phyloP scores from a whole-genome alignment of 768 basidiomycete species.

The Mycena capillaripes region DNA sequence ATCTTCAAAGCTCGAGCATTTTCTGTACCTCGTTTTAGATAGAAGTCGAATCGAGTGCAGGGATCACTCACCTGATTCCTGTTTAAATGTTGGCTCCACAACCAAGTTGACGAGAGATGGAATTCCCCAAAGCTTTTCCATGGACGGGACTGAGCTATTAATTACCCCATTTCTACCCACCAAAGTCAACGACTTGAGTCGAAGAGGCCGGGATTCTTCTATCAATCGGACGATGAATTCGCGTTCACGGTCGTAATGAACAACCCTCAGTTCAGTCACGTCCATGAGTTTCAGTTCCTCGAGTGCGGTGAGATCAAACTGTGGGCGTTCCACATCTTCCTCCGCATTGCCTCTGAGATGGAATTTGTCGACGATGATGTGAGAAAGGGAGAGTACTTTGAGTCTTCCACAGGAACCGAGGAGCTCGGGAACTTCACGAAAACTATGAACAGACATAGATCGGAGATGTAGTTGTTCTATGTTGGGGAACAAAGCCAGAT shows the following conservation, averaged over 20 bases:
- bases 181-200: constrained; percentile 5
- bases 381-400: neutral
- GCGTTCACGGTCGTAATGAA: too few relatives aligned
- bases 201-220: neutral
- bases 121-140: too few relatives aligned
- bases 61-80: neutral
- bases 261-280: too few relatives aligned
- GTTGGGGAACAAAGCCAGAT: constrained; percentile 20
- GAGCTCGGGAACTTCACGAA: neutral
- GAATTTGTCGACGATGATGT: neutral
- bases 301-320: neutral
- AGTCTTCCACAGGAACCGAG: constrained; percentile 2
- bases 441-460: neutral
- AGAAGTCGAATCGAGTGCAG: too few relatives aligned
- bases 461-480: neutral
- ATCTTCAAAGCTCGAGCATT: neutral
- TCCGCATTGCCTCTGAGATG: neutral
- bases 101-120: too few relatives aligned
- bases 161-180: neutral
- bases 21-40: too few relatives aligned
- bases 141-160: too few relatives aligned
- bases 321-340: neutral
- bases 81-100: too few relatives aligned
- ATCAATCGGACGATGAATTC: neutral
- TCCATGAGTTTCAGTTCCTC: neutral